Conservation (phyloP, 108 stramenopile genomes). For the Skeletonema marinoi region DNA sequence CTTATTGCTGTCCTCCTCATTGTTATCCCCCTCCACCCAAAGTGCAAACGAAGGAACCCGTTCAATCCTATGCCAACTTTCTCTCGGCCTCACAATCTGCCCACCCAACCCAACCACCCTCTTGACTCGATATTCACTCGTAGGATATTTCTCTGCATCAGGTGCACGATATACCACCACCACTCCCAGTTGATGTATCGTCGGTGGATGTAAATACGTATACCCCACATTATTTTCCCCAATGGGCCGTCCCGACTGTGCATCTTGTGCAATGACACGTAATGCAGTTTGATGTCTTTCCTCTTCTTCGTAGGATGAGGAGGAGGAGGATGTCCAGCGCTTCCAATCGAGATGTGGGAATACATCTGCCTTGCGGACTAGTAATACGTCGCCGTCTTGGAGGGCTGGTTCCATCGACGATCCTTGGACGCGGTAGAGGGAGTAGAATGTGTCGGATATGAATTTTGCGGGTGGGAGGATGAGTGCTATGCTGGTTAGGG, state of each 20-base stretch:
- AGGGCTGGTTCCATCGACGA: conserved; percentile 76
- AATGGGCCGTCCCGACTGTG: conserved; percentile 36
- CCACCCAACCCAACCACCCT: conserved; percentile 73
- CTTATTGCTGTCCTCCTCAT: not conserved
- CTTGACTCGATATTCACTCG: conserved; percentile 58
- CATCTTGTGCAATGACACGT: conserved; percentile 32
- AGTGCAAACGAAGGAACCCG: conserved; percentile 46
- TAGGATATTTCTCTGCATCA: conserved; percentile 41
- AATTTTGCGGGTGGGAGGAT: conserved; percentile 18
- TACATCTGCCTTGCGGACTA: conserved; percentile 69
- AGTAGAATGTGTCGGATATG: conserved; percentile 55
- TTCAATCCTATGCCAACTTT: conserved; percentile 11
- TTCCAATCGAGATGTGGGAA: conserved; percentile 17
- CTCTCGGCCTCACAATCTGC: conserved; percentile 45
- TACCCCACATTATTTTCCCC: conserved; percentile 25
- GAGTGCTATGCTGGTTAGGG: conserved; percentile 9
- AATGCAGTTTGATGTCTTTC: conserved; percentile 22
- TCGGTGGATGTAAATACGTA: conserved; percentile 32
- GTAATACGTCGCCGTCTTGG: conserved; percentile 57
- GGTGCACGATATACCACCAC: conserved; percentile 38
- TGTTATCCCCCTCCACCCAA: conserved; percentile 77
- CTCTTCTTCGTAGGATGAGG: not conserved
- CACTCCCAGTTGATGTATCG: conserved; percentile 27
- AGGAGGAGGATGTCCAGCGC: conserved; percentile 7
- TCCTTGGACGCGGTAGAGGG: conserved; percentile 54